Conservation (phyloP, 108 stramenopile genomes). For the Aureococcus anophagefferens region DNA sequence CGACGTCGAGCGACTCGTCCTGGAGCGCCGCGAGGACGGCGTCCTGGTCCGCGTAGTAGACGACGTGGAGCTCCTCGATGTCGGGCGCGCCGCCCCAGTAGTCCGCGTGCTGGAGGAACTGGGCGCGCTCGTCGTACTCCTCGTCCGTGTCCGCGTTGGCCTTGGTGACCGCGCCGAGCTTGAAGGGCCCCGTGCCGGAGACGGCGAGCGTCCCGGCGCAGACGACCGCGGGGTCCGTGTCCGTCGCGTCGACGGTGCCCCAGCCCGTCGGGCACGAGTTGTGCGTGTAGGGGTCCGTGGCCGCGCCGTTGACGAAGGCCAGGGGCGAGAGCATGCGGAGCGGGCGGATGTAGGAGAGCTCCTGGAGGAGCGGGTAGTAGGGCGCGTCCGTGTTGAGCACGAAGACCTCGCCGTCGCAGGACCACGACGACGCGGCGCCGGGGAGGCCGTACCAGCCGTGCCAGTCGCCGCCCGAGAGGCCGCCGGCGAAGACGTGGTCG, state of each 20-base stretch:
- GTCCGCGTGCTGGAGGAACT: conserved; percentile 34
- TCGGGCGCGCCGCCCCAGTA: conserved; percentile 45
- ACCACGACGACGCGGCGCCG: conserved; percentile 29
- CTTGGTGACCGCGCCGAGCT: conserved; percentile 25
- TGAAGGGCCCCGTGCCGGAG: conserved; percentile 54
- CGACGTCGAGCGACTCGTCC: conserved; percentile 35
- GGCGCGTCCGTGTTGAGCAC: conserved; percentile 33
- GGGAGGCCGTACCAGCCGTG: conserved; percentile 48
- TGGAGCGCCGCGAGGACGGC: conserved; percentile 43
- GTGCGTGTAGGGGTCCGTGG: conserved; percentile 33
- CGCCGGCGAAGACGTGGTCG: conserved; percentile 53
- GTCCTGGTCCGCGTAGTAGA: conserved; percentile 28
- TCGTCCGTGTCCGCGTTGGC: conserved; percentile 14
- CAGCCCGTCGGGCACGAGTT: conserved; percentile 51
- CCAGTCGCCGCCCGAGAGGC: conserved; percentile 24
- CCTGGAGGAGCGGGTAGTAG: conserved; percentile 53
- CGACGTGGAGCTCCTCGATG: conserved; percentile 37
- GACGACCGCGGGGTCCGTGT: conserved; percentile 29
- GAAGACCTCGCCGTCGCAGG: conserved; percentile 35
- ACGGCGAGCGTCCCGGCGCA: conserved; percentile 44
- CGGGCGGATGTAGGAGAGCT: conserved; percentile 59
- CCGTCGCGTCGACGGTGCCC: conserved; percentile 17
- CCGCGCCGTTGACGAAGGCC: conserved; percentile 38
- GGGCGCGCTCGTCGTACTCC: conserved; percentile 25
- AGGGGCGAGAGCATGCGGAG: conserved; percentile 42